Evolutionary conservation across 2,329 filamentous ascomycete species (phyloP).

Genomic region (Lachnellula subtilissima): DNA sequence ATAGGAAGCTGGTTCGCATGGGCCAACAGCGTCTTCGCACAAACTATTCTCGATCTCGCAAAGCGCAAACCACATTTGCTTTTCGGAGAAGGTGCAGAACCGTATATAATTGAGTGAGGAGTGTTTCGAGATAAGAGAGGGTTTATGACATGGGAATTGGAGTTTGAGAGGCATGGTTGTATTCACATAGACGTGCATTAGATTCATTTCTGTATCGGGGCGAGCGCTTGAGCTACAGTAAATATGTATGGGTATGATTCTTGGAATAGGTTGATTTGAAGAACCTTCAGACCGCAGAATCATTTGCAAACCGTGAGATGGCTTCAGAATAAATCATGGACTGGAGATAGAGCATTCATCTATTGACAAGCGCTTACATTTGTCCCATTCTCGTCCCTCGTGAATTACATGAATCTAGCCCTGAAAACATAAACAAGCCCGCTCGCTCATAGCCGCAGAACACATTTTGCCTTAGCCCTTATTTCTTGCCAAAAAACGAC

Average conservation of each 20-base stretch:
- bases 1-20: conserved; percentile 35
- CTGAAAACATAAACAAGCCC: neutral
- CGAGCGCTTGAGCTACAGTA: too few species aligned
- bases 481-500: conserved; percentile 85
- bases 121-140: neutral
- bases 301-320: neutral
- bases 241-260: too few species aligned
- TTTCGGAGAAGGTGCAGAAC: conserved; percentile 60
- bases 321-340: neutral
- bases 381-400: neutral
- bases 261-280: too few species aligned
- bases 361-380: neutral
- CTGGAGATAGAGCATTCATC: neutral
- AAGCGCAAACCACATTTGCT: conserved; percentile 83
- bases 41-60: conserved; percentile 85
- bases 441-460: neutral
- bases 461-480: neutral
- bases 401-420: neutral
- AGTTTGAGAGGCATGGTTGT: neutral
- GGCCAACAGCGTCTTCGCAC: conserved; percentile 95
- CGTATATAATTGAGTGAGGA: conserved; percentile 45
- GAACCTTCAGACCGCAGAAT: neutral
- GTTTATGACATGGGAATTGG: neutral
- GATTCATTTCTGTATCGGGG: too few species aligned
- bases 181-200: neutral